These are phyloP conservation scores for Emmonsiellopsis sp. DNA, from an alignment of 2,329 filamentous ascomycete species.

Conservation along the genomic window DNA sequence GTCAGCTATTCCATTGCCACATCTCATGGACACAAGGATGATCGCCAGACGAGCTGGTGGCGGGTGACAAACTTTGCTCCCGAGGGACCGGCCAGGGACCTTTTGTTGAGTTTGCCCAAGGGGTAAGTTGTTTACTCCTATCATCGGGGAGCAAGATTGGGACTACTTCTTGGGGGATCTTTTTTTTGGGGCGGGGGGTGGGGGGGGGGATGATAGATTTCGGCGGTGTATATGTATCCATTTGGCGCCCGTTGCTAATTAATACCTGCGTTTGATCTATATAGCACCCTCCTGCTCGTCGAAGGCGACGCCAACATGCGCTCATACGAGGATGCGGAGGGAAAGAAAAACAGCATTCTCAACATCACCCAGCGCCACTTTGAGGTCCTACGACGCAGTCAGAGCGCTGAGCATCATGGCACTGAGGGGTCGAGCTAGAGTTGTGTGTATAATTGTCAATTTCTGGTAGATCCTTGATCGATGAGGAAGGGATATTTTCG, in stretches of 20 bases:
- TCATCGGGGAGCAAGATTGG: too few relatives aligned
- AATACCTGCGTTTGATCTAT: neutral
- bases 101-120: constrained; percentile 65
- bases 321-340: constrained; percentile 59
- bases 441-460: too few relatives aligned
- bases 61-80: constrained; percentile 60
- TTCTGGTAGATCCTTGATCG: too few relatives aligned
- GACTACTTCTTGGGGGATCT: neutral
- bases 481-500: too few relatives aligned
- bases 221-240: neutral
- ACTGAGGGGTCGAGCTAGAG: too few relatives aligned
- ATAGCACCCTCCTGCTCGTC: constrained; percentile 66
- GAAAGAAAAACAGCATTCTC: constrained; percentile 52
- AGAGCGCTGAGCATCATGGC: neutral
- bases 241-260: neutral
- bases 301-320: constrained; percentile 71
- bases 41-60: constrained; percentile 79
- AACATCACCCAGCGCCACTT: constrained; percentile 65
- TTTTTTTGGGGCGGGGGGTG: neutral
- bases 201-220: too few relatives aligned
- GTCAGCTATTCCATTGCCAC: constrained; percentile 70
- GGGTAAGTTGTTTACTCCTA: constrained; percentile 52
- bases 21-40: constrained; percentile 55
- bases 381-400: neutral
- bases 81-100: constrained; percentile 61